Base-by-base conservation (phyloP, 2,329 filamentous ascomycete species). In the Xylariaceae sp. region DNA sequence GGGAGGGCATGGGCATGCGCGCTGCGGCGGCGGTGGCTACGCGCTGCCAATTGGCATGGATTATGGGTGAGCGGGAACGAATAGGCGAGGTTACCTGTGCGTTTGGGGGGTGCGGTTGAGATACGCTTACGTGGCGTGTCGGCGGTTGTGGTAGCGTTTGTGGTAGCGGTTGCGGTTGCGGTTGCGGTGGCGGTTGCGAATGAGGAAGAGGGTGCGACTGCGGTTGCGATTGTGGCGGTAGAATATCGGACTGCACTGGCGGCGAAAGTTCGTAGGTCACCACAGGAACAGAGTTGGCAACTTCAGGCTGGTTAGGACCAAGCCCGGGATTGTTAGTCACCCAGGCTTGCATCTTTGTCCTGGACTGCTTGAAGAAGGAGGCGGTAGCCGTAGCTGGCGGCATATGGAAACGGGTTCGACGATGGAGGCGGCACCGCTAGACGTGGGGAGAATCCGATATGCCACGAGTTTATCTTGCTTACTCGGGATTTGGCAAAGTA, bases 341-440 rank as follows among this genome's bases (percentile, higher is more conserved):
- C 67, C 67, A 69, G 58, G 66, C 67, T 55, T 69, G 67, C 67
- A 69, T 69, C 56, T 67, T 69, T 19, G 53, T 65, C 57, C 64
- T 68, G 9, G 65, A 68, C 37, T 65, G 60, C 56, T 67, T 65
- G n/a, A 68, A 61, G 61, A 69, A 67, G 50, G 58, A 55, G 41
- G 58, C 53, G 39, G 65, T 60, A 54, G 62, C 66, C 26, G 65
- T 60, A 54, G 62, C 66, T 19, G 64, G 64, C 53, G 65, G 64
- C 66, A 69, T 68, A 57, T 58, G 63, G 61, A 60, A 47, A 47
- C 43, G 29, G 47, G 48, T 57, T 57, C 45, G 52, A 57, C 46
- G 43, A 53, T 26, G 29, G 8, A 57, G 51, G 46, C 58, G 53
- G 52, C 30, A 39, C 31, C 31, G 51, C 34, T n/a, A 51, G 49